Evolutionary conservation across 1,139 yeast species (phyloP), one percentile per base, ranked within the genome.

Genomic region (Zygotorulaspora mrakii): DNA sequence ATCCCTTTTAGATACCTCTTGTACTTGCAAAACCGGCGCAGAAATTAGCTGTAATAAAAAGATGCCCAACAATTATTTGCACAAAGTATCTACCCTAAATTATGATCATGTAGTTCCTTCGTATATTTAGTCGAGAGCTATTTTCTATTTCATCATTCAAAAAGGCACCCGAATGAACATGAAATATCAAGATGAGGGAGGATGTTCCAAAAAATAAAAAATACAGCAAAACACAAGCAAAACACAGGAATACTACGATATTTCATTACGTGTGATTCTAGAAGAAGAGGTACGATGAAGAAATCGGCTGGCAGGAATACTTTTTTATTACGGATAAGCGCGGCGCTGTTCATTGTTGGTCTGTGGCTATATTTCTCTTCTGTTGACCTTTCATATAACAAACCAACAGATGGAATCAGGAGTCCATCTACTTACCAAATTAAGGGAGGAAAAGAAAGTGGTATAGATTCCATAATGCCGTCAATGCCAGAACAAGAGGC

Each of bases 401-500:
- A 47, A 25, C 38, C 47, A 23, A 11, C 33, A 10, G 28, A 29
- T 13, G 37, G 22, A 7, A 11, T n/a, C 20, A 26, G 10, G 17
- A 4, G 17, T 16, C 14, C 13, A 22, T 16, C 12, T 17, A 18
- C 17, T n/a, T n/a, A n/a, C n/a, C n/a, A n/a, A n/a, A n/a, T n/a
- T n/a, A n/a, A n/a, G n/a, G n/a, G n/a, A n/a, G n/a, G n/a, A n/a
- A n/a, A n/a, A n/a, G n/a, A n/a, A n/a, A n/a, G n/a, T n/a, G n/a
- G n/a, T n/a, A n/a, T 36, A 10, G 47, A 49, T 16, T 37, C 57
- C 5, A 61, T 88, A 52, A 88, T 88, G 96, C 91, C 94, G 10
- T 76, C 83, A 48, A 84, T 88, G 94, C 84, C 82, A 8, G 79
- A 79, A 54, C 74, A 68, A 43, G 72, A 77, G 13, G 61, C 68